Evolutionary conservation across 208 protist species (phyloP).

Genomic region (Trypanosomatidae sp.): DNA sequence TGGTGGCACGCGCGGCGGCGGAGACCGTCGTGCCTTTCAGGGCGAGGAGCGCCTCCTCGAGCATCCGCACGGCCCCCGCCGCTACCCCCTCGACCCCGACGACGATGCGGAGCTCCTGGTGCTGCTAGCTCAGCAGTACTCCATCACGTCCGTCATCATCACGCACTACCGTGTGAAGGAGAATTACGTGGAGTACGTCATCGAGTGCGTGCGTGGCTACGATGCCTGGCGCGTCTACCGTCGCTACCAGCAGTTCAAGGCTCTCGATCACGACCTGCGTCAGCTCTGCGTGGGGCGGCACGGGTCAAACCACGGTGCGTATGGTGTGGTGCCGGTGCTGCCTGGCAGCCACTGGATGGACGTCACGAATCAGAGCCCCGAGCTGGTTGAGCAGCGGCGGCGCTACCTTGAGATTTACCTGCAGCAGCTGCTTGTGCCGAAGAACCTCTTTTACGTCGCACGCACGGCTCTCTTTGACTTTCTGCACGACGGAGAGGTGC

Average conservation of each 20-base stretch:
- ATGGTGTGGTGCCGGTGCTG: conserved; percentile 82
- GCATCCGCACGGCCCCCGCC: conserved; percentile 10
- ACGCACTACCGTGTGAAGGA: conserved; percentile 67
- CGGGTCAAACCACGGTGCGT: conserved; percentile 49
- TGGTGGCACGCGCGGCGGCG: too few species aligned
- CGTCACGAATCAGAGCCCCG: conserved; percentile 83
- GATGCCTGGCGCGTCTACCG: conserved; percentile 69
- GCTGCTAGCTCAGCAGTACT: conserved; percentile 21
- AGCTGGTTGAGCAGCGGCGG: conserved; percentile 78
- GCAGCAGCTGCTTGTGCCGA: conserved; percentile 74
- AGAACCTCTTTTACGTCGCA: conserved; percentile 79
- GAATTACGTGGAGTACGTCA: conserved; percentile 74
- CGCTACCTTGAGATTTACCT: conserved; percentile 84
- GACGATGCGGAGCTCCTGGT: conserved; percentile 24
- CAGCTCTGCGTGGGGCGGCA: conserved; percentile 43
- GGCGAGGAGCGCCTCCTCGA: conserved; percentile 27
- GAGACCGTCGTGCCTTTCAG: conserved; percentile 21
- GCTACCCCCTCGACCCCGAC: conserved; percentile 25
- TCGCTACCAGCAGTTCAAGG: conserved; percentile 85
- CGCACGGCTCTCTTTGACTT: conserved; percentile 71
- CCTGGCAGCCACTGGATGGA: conserved; percentile 82
- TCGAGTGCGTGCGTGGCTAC: conserved; percentile 52
- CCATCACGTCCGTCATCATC: conserved; percentile 50
- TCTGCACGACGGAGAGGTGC: conserved; percentile 80
- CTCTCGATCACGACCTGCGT: conserved; percentile 58